Evolutionary conservation across 2,329 filamentous ascomycete genomes (phyloP).

Genomic region (Helotiales sp.): DNA sequence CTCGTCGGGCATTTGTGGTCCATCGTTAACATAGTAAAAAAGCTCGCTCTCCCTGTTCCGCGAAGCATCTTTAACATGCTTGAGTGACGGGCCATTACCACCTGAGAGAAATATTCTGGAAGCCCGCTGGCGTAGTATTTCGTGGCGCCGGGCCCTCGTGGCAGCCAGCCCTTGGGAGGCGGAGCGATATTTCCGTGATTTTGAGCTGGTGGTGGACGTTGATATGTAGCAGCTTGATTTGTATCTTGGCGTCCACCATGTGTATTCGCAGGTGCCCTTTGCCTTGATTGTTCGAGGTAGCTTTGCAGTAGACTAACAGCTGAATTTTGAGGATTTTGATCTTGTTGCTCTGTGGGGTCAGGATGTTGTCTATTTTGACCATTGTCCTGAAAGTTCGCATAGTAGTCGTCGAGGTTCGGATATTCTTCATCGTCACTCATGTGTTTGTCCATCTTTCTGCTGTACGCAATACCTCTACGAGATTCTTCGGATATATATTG

Average conservation of each 20-base stretch:
- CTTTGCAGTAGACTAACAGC: too few relatives aligned
- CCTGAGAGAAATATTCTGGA: not conserved
- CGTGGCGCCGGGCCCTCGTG: not conserved
- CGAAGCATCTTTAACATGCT: not conserved
- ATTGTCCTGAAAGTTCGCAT: too few relatives aligned
- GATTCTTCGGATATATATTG: too few relatives aligned
- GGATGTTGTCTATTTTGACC: not conserved
- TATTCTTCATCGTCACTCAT: too few relatives aligned
- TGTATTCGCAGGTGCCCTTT: too few relatives aligned
- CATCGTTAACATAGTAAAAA: conserved; percentile 9
- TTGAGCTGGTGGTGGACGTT: not conserved
- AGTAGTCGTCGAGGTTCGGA: too few relatives aligned
- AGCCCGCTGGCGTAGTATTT: not conserved
- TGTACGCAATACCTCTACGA: too few relatives aligned
- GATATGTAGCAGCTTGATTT: too few relatives aligned
- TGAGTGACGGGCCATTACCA: not conserved
- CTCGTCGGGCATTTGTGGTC: not conserved
- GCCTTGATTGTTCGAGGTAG: too few relatives aligned
- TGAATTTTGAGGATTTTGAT: too few relatives aligned
- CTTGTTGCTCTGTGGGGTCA: not conserved
- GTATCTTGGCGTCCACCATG: too few relatives aligned
- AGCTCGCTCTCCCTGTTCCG: not conserved
- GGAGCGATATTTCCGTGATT: not conserved
- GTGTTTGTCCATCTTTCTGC: too few relatives aligned
- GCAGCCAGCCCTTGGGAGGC: not conserved